A percentile compares a stretch with the other conserved stretches of the same genome.
These are phyloP conservation scores for Spiraea crenata DNA, from an alignment of 331 rosid genomes.

Conservation along the genomic window DNA sequence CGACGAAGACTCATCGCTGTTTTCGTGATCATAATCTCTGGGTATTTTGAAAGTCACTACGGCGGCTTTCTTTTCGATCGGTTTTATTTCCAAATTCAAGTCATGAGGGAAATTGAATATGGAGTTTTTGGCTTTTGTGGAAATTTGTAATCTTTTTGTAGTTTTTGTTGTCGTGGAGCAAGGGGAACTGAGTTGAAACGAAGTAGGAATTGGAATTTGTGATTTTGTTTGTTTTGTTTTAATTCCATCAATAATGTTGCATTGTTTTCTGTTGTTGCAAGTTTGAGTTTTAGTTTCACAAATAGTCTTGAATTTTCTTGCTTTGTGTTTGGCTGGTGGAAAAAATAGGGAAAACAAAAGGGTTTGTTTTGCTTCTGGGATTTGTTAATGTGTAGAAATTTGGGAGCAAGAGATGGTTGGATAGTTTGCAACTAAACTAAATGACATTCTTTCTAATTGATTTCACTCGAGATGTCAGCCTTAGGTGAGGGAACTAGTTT, in stretches of 20 bases:
- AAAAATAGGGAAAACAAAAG: background rate
- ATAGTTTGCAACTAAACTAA: background rate
- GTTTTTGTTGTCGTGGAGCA: background rate
- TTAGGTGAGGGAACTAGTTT: background rate
- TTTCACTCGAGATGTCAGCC: background rate
- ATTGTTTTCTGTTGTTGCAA: background rate
- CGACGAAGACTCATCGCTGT: conserved; percentile 31
- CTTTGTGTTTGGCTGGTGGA: background rate
- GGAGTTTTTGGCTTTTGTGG: background rate
- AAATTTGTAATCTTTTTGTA: background rate
- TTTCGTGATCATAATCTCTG: conserved; percentile 43
- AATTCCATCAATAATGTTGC: background rate
- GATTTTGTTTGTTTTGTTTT: background rate
- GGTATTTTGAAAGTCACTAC: conserved; percentile 63
- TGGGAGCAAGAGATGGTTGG: background rate
- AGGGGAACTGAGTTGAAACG: background rate
- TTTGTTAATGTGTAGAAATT: background rate
- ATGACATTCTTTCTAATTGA: background rate
- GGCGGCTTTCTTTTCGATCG: conserved; percentile 36
- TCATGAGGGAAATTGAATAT: background rate
- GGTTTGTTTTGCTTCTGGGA: background rate
- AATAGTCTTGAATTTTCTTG: background rate
- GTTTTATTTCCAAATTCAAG: conserved; percentile 26
- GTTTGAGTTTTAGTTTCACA: background rate
- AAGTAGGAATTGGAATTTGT: background rate